Base-by-base conservation (phyloP, 2,329 filamentous ascomycete genomes). In the Fusarium phyllophilum region DNA sequence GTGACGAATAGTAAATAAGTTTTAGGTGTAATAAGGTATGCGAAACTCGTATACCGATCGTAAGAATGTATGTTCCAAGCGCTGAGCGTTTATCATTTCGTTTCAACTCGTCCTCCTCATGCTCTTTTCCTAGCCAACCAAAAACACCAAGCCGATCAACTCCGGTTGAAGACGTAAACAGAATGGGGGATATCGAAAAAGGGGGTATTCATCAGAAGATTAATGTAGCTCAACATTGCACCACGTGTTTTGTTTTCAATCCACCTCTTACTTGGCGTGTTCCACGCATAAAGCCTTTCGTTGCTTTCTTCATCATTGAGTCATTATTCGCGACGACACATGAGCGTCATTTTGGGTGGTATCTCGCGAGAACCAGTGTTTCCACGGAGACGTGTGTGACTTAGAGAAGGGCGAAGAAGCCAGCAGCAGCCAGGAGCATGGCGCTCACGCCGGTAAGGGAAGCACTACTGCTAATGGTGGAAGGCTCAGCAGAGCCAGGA, bases 391-490 rank as follows among this genome's bases (percentile, higher is more conserved):
- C 74, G 75, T 76, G 70, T 62, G 73, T 45, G 65, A 56, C 46
- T 77, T 82, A 84, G 75, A 84, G 73, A 56, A 84, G 81, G 55
- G 80, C 81, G 41, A 83, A 71, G 66, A 80, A 72, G 64, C 80
- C 82, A 52, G 80, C 82, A 48, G 79, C 82, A 42, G 79, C 76
- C 42, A 84, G 77, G 26, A 84, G 80, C 57, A 83, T 75, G n/a
- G 79, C 78, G 75, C 82, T 84, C 73, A 81, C 78, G 39, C 81
- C 77, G 18, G 80, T 79, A 49, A 78, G 66, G 45, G 81, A 76
- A 20, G 81, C 82, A 55, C 72, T 79, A 66, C 70, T 80, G 31
- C 66, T 78, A 41, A 78, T 69, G 22, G 68, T 67, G 26, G 78
- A 61, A 46, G 78, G 62, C 62, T 75, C 72, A 66, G 62, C 31